These are phyloP conservation scores for Anacardium occidentale DNA, from an alignment of 345 rosid species.

Conservation along the genomic window DNA sequence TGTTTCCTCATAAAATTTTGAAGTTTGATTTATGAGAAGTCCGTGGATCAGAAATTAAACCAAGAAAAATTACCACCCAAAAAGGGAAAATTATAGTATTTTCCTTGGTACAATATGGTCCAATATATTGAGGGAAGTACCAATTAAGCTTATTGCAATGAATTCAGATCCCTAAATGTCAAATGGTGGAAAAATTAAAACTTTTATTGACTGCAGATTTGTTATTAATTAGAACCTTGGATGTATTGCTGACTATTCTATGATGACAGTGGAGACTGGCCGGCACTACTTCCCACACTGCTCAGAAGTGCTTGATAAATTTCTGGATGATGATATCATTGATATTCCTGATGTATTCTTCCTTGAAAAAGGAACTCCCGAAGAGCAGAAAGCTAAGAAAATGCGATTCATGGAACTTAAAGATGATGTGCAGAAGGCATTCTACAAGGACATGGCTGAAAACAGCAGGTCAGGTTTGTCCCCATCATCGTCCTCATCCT, in stretches of 20 bases:
- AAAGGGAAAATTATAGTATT: too few relatives aligned
- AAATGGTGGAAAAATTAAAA: constrained; percentile 3
- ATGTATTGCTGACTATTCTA: not conserved
- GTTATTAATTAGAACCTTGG: not conserved
- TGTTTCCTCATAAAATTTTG: not conserved
- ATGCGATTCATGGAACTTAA: constrained; percentile 45
- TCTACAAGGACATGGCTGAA: constrained; percentile 42
- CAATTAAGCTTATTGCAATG: not conserved
- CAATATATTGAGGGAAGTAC: too few relatives aligned
- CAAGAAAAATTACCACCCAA: too few relatives aligned
- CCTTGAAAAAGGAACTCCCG: constrained; percentile 40
- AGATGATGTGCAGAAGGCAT: constrained; percentile 43
- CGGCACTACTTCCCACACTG: constrained; percentile 41
- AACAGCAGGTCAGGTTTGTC: constrained; percentile 19
- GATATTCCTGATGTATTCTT: constrained; percentile 29
- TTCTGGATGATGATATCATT: constrained; percentile 29
- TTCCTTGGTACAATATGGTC: too few relatives aligned
- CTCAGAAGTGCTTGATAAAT: constrained; percentile 42
- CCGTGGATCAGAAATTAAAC: too few relatives aligned
- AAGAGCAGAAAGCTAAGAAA: constrained; percentile 38
- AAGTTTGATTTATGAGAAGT: too few relatives aligned
- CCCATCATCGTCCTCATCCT: constrained; percentile 31
- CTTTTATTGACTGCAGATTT: not conserved
- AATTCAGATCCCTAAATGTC: not conserved
- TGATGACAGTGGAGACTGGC: constrained; percentile 45